Evolutionary conservation across 169 alveolate species (phyloP).

Genomic region (Amoebophrya sp.): DNA sequence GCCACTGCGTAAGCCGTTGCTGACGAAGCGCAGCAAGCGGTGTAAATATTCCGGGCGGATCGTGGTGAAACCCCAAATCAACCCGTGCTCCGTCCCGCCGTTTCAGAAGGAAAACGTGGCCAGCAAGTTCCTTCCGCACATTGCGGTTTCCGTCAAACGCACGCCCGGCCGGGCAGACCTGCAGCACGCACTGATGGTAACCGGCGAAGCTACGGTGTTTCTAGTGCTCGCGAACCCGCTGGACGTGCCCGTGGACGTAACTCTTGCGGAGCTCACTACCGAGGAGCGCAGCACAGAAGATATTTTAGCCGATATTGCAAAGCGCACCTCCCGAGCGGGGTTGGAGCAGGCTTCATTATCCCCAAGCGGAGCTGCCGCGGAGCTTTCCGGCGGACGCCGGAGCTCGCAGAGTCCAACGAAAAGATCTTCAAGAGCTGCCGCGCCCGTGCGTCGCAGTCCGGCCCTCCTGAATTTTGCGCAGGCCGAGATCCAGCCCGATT

Average conservation of each 20-base stretch:
- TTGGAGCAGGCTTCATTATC: too few species aligned
- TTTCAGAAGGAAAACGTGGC: constrained; percentile 44
- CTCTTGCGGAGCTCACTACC: background rate
- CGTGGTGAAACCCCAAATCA: constrained; percentile 43
- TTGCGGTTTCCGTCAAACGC: background rate
- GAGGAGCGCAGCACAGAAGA: background rate
- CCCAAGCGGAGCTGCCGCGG: too few species aligned
- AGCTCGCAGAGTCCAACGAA: too few species aligned
- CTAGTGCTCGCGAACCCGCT: background rate
- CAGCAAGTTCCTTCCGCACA: constrained; percentile 24
- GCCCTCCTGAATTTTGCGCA: background rate
- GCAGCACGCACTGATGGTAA: background rate
- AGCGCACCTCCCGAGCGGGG: too few species aligned
- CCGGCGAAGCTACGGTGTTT: background rate
- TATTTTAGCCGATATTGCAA: too few species aligned
- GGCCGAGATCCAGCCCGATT: background rate
- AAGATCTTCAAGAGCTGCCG: too few species aligned
- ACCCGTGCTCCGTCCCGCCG: constrained; percentile 42
- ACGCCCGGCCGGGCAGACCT: background rate
- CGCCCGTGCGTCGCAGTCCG: too few species aligned
- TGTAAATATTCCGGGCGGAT: constrained; percentile 31
- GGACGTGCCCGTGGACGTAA: background rate
- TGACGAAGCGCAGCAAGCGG: constrained; percentile 42
- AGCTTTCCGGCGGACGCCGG: too few species aligned
- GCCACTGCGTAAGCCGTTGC: constrained; percentile 41